Percentiles rank a stretch among this genome's conserved stretches.
phyloP scores from a whole-genome alignment of 208 protist species.

The Leishmania tropica region DNA sequence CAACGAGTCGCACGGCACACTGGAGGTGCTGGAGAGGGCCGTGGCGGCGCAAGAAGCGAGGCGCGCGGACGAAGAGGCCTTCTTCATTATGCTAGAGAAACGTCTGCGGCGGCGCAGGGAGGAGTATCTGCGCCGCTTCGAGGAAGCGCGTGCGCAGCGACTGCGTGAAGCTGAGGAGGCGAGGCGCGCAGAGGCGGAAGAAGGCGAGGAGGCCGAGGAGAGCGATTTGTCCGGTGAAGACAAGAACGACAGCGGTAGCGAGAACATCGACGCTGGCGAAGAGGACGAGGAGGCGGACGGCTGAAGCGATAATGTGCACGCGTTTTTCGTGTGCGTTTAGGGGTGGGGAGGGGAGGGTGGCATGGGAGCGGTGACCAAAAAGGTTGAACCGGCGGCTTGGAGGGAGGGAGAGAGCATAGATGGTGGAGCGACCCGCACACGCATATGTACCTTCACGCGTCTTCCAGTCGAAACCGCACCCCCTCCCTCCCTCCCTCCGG shows the following conservation, averaged over 20 bases:
- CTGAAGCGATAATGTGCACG: not conserved
- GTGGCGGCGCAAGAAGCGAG: slow-evolving; percentile 16
- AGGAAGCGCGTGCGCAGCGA: slow-evolving; percentile 39
- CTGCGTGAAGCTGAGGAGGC: slow-evolving; percentile 40
- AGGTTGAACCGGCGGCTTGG: not conserved
- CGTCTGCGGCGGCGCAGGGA: slow-evolving; percentile 50
- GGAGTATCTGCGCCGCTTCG: slow-evolving; percentile 41
- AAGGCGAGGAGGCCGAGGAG: slow-evolving; percentile 19
- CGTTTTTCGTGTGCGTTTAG: too few species aligned
- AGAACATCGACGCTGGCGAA: slow-evolving; percentile 3
- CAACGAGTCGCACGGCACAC: slow-evolving; percentile 56
- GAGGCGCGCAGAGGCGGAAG: slow-evolving; percentile 13
- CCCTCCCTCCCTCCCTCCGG: too few species aligned
- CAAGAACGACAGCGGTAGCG: slow-evolving; percentile 20
- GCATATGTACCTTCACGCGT: not conserved
- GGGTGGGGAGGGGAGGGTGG: not conserved
- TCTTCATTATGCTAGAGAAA: slow-evolving; percentile 34
- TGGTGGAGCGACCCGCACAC: not conserved
- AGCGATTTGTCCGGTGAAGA: not conserved
- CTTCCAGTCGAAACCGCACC: not conserved
- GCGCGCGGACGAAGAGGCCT: slow-evolving; percentile 10
- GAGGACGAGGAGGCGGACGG: slow-evolving; percentile 4
- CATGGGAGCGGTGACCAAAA: not conserved
- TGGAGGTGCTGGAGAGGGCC: slow-evolving; percentile 35
- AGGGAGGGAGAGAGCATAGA: not conserved